Evolutionary conservation across 805 yeast species (phyloP), one percentile per base, ranked within the genome.

Genomic region (Blastobotrys parvus): DNA sequence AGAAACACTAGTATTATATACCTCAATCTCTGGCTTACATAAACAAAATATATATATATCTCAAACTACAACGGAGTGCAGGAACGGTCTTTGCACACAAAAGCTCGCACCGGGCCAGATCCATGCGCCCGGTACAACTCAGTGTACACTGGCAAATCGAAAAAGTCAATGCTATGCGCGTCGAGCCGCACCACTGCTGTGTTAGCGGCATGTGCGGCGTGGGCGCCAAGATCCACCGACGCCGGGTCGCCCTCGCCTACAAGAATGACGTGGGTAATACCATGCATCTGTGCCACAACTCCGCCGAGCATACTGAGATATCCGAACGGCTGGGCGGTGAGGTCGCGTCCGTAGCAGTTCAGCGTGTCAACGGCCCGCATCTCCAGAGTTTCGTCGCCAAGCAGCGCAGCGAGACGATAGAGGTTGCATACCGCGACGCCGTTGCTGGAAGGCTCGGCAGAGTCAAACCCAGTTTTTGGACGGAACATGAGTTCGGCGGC

Each of bases 371-470:
- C 27, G 3, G 56, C 54, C 21, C 41, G 27, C 23, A 15, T 19
- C 27, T 44, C 46, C 40, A 41, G 52, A 8, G 35, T 43, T n/a
- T 38, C 19, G 10, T 44, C 37, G 3, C 43, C 44, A 8, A 44
- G 31, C 18, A 52, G 35, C 11, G 44, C 35, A 21, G 33, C 43
- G 4, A 64, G 57, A 5, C 63, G 45, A 38, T 35, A 43, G 20
- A 65, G 51, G 42, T 65, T 65, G 21, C 34, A 22, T 3, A 58
- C 55, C 0, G 69, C 53, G 0, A 65, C 51, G 11, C 65, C 64
- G 40, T 65, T 62, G 17, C 66, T 50, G 22, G 63, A 56, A 1
- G 70, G 70, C 46, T 61, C 67, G 2, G 64, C 63, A 17, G 59
- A 43, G 41, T 65, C 70, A 32, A 58, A 59, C 13, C 59, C 62